These are phyloP conservation scores for Penstemon davidsonii DNA, from an alignment of 257 asterid genomes.

Conservation along the genomic window DNA sequence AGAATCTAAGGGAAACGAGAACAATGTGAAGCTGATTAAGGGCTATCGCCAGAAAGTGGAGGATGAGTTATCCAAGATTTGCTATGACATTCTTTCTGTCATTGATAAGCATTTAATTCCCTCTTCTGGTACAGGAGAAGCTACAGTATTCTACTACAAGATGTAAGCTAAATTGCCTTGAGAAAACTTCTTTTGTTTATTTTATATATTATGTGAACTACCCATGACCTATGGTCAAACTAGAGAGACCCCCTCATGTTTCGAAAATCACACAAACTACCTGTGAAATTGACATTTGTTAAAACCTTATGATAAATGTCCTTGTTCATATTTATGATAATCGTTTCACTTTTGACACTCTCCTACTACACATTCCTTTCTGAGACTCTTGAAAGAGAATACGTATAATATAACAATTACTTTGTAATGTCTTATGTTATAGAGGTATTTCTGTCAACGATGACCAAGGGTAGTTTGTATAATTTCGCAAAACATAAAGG, in stretches of 20 bases:
- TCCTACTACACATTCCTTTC: background rate
- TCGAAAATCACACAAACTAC: too few species aligned
- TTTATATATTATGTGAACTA: background rate
- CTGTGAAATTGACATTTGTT: too few species aligned
- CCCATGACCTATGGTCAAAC: too few species aligned
- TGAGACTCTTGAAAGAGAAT: background rate
- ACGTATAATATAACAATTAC: too few species aligned
- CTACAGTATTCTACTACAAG: slow-evolving; percentile 89
- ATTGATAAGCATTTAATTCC: slow-evolving; percentile 80
- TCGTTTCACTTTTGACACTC: background rate
- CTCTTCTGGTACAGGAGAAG: slow-evolving; percentile 79
- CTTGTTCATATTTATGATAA: too few species aligned
- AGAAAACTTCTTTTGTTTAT: background rate
- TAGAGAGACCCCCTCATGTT: too few species aligned
- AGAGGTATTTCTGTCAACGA: too few species aligned
- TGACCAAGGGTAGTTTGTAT: too few species aligned
- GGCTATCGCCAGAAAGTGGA: slow-evolving; percentile 78
- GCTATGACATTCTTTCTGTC: slow-evolving; percentile 75
- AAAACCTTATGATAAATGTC: too few species aligned
- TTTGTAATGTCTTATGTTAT: background rate
- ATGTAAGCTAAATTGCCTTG: slow-evolving; percentile 48
- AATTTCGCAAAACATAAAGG: too few species aligned
- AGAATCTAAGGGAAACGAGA: slow-evolving; percentile 78
- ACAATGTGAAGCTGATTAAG: slow-evolving; percentile 68
- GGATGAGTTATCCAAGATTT: slow-evolving; percentile 82